These are phyloP conservation scores for Hymenoscyphus scutula DNA, from an alignment of 2,329 filamentous ascomycete genomes.

Conservation along the genomic window DNA sequence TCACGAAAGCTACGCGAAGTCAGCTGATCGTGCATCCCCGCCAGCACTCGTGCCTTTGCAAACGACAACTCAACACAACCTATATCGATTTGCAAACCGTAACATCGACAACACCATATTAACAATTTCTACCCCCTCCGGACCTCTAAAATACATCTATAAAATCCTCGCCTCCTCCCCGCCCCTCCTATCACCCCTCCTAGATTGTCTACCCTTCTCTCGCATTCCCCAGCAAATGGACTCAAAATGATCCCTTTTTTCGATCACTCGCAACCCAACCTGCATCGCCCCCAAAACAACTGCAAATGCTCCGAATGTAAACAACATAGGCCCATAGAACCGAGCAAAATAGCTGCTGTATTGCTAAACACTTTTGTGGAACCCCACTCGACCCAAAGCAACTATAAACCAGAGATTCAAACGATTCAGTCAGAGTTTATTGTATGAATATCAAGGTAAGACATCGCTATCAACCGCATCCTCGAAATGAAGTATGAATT, in stretches of 20 bases:
- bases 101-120: not conserved
- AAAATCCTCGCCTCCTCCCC: constrained; percentile 33
- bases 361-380: constrained; percentile 4
- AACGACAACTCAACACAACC: not conserved
- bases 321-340: constrained; percentile 14
- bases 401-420: constrained; percentile 17
- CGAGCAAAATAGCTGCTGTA: constrained; percentile 12
- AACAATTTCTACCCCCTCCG: not conserved
- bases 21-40: not conserved
- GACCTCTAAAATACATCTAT: constrained; percentile 33
- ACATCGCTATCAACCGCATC: constrained; percentile 13
- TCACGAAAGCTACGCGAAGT: too few species aligned
- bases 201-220: constrained; percentile 30
- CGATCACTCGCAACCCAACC: constrained; percentile 9
- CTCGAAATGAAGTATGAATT: not conserved
- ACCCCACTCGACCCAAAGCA: constrained; percentile 9
- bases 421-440: constrained; percentile 34
- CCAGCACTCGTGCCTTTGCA: not conserved
- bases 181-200: constrained; percentile 27
- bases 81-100: not conserved
- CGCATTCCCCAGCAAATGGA: not conserved
- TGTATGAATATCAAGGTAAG: constrained; percentile 34
- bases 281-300: constrained; percentile 16
- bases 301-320: not conserved
- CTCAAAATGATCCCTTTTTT: not conserved